Evolutionary conservation across 2,329 filamentous ascomycete genomes (phyloP).

Genomic region (Pseudocercospora vitis): DNA sequence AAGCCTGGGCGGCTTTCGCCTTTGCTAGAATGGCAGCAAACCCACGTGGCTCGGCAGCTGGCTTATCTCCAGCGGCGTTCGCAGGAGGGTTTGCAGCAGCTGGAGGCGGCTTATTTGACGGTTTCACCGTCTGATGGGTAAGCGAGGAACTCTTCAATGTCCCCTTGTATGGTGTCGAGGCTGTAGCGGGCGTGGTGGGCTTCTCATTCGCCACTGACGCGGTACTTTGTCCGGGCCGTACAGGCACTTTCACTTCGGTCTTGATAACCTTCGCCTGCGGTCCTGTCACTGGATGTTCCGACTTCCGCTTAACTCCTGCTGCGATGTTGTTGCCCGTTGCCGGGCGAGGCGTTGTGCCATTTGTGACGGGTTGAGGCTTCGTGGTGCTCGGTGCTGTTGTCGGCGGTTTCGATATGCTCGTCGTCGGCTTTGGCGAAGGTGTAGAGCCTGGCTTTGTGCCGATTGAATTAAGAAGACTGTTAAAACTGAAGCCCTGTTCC

Average conservation of each 20-base stretch:
- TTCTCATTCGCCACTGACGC: slow-evolving; percentile 17
- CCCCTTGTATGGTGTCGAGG: slow-evolving; percentile 18
- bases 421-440: slow-evolving; percentile 21
- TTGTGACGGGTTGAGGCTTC: slow-evolving; percentile 23
- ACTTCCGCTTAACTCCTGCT: slow-evolving; percentile 38
- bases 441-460: slow-evolving; percentile 13
- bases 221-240: slow-evolving; percentile 25
- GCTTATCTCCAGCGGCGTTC: slow-evolving; percentile 11
- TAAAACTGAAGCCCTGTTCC: slow-evolving; percentile 2
- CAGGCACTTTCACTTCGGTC: slow-evolving; percentile 33
- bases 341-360: slow-evolving; percentile 19
- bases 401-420: slow-evolving; percentile 22
- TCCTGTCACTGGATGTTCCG: slow-evolving; percentile 40
- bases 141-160: slow-evolving; percentile 18
- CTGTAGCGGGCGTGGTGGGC: slow-evolving; percentile 28
- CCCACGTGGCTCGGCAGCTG: slow-evolving; percentile 60
- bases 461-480: not conserved
- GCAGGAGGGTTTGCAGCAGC: slow-evolving; percentile 20
- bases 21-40: slow-evolving; percentile 73
- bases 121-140: slow-evolving; percentile 22
- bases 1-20: slow-evolving; percentile 64
- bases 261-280: slow-evolving; percentile 37
- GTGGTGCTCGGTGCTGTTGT: slow-evolving; percentile 17
- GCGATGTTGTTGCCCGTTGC: slow-evolving; percentile 32
- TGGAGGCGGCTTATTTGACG: slow-evolving; percentile 11